phyloP scores from a whole-genome alignment of 441 rosid genomes.

The Brassica balearica region DNA sequence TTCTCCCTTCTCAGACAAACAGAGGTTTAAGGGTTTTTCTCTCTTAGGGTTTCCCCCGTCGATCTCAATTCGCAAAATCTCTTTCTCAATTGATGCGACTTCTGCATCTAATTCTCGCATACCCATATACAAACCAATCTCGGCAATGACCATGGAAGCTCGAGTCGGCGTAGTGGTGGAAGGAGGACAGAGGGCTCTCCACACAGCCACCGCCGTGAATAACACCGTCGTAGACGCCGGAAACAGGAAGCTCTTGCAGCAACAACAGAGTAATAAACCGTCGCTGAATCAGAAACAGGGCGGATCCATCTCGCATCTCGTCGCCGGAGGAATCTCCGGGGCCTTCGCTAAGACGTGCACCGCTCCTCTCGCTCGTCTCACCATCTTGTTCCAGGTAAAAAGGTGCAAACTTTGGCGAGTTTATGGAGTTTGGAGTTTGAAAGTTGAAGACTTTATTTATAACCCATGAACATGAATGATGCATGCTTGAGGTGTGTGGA shows the following conservation, averaged over 20 bases:
- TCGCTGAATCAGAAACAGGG: conserved; percentile 9
- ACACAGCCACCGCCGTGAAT: conserved; percentile 42
- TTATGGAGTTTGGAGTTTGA: neutral
- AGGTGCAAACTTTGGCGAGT: neutral
- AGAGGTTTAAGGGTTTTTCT: conserved; percentile 13
- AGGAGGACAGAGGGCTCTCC: conserved; percentile 72
- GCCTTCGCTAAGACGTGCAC: conserved; percentile 5
- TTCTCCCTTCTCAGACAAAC: conserved; percentile 1
- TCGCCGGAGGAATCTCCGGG: conserved; percentile 9
- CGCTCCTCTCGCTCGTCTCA: conserved; percentile 16
- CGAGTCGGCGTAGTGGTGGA: conserved; percentile 82
- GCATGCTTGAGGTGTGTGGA: no score
- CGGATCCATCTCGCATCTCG: neutral
- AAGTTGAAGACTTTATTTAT: neutral
- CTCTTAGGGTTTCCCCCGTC: neutral
- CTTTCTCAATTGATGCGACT: neutral
- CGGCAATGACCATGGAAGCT: conserved; percentile 50
- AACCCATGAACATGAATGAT: neutral
- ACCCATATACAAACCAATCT: neutral
- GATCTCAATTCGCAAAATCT: neutral
- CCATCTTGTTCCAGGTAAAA: conserved; percentile 12
- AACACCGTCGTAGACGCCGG: conserved; percentile 37
- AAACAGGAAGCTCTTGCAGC: conserved; percentile 26
- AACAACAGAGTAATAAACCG: conserved; percentile 24
- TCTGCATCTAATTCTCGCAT: neutral